Evolutionary conservation across 1,284 basidiomycete genomes (phyloP).

Genomic region (Fomes fomentarius): DNA sequence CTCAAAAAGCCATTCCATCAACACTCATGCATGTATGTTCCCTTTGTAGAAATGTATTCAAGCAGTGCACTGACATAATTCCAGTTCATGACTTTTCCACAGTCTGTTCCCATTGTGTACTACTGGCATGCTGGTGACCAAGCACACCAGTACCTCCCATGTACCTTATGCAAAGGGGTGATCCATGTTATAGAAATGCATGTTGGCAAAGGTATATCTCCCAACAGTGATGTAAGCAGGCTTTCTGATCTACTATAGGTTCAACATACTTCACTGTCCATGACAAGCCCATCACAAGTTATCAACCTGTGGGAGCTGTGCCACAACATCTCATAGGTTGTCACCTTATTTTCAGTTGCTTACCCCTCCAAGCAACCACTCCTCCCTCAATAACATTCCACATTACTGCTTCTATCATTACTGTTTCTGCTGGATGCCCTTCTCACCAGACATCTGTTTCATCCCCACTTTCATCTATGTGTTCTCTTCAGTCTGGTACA

Average conservation of each 20-base stretch:
- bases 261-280: not conserved
- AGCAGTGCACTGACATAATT: too few relatives aligned
- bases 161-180: not conserved
- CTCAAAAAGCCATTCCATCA: too few relatives aligned
- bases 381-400: too few relatives aligned
- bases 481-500: too few relatives aligned
- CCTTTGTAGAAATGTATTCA: too few relatives aligned
- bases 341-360: not conserved
- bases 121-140: slow-evolving; percentile 2
- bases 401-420: too few relatives aligned
- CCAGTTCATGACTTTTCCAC: not conserved
- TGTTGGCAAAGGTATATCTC: too few relatives aligned
- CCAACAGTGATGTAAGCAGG: too few relatives aligned
- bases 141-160: not conserved
- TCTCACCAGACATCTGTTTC: too few relatives aligned
- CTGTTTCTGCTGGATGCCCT: too few relatives aligned
- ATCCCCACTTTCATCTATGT: too few relatives aligned
- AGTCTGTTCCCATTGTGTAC: not conserved
- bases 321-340: not conserved
- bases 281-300: not conserved
- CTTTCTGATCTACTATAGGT: not conserved
- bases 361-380: not conserved
- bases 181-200: not conserved
- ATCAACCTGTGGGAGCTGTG: not conserved
- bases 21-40: too few relatives aligned